Evolutionary conservation across 768 basidiomycete species (phyloP).

Genomic region (Panus rudis): DNA sequence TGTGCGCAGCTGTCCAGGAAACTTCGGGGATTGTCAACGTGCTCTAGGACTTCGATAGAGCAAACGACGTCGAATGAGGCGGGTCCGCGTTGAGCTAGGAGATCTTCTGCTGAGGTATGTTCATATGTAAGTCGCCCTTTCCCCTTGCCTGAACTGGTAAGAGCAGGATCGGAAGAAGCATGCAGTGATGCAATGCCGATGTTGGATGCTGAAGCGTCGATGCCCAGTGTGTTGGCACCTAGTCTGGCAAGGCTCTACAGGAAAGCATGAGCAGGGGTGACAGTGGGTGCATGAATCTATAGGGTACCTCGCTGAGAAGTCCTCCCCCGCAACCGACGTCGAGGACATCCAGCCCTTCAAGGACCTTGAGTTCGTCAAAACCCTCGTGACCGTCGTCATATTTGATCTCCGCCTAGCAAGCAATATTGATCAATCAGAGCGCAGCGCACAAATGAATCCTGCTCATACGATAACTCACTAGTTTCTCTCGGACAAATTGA

Average conservation of each 20-base stretch:
- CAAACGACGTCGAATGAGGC: constrained; percentile 87
- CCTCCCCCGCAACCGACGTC: constrained; percentile 98
- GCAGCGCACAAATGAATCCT: neutral
- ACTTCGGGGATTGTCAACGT: constrained; percentile 84
- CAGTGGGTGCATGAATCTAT: neutral
- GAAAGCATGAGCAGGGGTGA: neutral
- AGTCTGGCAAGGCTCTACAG: constrained; percentile 76
- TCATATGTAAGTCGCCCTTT: constrained; percentile 50
- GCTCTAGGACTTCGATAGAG: constrained; percentile 97
- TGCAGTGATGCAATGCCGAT: constrained; percentile 81
- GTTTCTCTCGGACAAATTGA: constrained; percentile 73
- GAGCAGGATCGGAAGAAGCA: constrained; percentile 65
- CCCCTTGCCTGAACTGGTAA: constrained; percentile 21
- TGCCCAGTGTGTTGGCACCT: constrained; percentile 82
- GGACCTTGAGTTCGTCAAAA: constrained; percentile 25
- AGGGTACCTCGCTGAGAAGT: constrained; percentile 76
- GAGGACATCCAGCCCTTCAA: constrained; percentile 66
- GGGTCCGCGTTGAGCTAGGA: constrained; percentile 44
- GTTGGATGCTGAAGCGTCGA: constrained; percentile 88
- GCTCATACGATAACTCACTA: constrained; percentile 23
- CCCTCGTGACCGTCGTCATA: constrained; percentile 42
- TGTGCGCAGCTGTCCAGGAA: constrained; percentile 80
- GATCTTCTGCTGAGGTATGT: constrained; percentile 66
- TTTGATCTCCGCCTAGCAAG: constrained; percentile 38
- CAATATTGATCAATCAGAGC: neutral